A percentile compares a stretch with the other conserved stretches of the same genome.
phyloP scores from a whole-genome alignment of 1,284 basidiomycete genomes.

The Sporisorium reilianum region DNA sequence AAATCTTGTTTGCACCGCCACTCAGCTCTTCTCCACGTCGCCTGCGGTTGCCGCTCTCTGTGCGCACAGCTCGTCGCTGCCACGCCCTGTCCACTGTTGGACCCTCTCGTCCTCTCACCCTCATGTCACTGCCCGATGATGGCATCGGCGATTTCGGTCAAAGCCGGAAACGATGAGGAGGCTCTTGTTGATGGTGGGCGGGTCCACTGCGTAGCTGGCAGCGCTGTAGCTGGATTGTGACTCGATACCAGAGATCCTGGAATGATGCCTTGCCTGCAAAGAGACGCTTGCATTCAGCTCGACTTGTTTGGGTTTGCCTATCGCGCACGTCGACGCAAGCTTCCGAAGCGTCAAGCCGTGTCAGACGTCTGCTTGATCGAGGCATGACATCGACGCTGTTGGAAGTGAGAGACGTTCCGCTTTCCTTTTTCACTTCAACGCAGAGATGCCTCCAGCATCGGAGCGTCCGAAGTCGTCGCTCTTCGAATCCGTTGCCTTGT shows the following conservation, averaged over 20 bases:
- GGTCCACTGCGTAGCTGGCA: background rate
- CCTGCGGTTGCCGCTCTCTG: too few relatives aligned
- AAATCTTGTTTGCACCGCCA: conserved; percentile 10
- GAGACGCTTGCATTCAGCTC: background rate
- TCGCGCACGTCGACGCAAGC: background rate
- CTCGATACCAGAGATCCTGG: background rate
- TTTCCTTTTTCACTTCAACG: background rate
- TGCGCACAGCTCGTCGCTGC: background rate
- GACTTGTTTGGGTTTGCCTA: background rate
- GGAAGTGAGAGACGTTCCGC: background rate
- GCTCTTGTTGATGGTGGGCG: background rate
- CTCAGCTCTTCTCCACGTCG: too few relatives aligned
- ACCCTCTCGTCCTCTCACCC: background rate
- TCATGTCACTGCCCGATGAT: background rate
- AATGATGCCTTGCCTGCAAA: background rate
- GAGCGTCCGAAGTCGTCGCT: background rate
- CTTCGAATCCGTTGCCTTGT: background rate
- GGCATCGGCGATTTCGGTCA: background rate
- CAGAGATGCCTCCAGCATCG: background rate
- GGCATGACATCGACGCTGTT: background rate
- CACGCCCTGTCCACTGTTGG: background rate
- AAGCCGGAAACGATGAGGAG: background rate
- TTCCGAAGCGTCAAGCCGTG: background rate
- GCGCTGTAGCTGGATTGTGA: background rate
- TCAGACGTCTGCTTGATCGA: background rate